Conservation (phyloP, 345 rosid species). For the Psidium friedrichsthalianum region DNA sequence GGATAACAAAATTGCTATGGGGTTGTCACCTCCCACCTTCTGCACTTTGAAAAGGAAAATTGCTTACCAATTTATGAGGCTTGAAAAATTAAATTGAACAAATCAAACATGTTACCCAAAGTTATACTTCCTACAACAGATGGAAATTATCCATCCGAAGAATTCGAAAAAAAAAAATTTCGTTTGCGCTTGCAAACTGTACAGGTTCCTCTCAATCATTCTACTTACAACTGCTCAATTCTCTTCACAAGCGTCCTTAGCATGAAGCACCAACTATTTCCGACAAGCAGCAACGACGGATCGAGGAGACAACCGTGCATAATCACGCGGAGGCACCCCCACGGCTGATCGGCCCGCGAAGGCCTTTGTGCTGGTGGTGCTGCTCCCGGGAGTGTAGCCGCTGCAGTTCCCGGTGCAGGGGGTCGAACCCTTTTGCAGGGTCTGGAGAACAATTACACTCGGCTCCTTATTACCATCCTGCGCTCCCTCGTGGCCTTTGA, state of each 20-base stretch:
- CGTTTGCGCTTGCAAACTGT: not conserved
- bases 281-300: not conserved
- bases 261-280: not conserved
- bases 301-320: not conserved
- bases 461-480: not conserved
- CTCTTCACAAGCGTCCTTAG: not conserved
- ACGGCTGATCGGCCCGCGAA: not conserved
- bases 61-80: not conserved
- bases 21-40: not conserved
- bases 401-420: not conserved
- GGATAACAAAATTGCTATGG: not conserved
- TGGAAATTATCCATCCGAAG: not conserved
- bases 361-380: not conserved
- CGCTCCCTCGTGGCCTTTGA: not conserved
- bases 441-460: not conserved
- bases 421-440: not conserved
- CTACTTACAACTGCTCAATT: not conserved
- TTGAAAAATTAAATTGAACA: not conserved
- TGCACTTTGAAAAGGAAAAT: not conserved
- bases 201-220: not conserved
- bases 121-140: not conserved
- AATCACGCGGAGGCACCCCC: not conserved
- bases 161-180: not conserved
- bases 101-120: not conserved
- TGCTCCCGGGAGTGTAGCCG: not conserved